Percentiles rank a stretch among this genome's conserved stretches.
Evolutionary conservation across 768 basidiomycete species (phyloP).

Genomic region (Russula emetica): DNA sequence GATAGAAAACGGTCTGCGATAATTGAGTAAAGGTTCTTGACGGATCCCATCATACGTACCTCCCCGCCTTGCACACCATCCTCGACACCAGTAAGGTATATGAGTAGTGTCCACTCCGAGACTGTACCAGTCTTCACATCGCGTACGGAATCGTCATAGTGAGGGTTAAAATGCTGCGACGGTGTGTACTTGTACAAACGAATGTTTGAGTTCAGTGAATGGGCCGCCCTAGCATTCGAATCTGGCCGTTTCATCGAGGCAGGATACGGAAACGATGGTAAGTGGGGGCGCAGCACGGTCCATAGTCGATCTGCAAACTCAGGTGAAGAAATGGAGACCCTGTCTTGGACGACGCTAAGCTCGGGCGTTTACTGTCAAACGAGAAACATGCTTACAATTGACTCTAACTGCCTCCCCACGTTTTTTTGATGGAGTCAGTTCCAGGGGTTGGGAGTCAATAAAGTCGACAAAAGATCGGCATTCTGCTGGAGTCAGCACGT

Average conservation of each 20-base stretch:
- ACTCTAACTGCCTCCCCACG: constrained; percentile 66
- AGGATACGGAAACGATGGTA: constrained; percentile 51
- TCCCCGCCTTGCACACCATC: constrained; percentile 73
- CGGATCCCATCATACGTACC: constrained; percentile 34
- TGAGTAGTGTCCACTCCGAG: constrained; percentile 74
- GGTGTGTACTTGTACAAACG: constrained; percentile 65
- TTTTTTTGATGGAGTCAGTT: constrained; percentile 67
- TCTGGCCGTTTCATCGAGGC: constrained; percentile 33
- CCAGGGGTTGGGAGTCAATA: constrained; percentile 55
- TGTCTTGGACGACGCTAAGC: constrained; percentile 40
- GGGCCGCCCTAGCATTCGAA: constrained; percentile 39
- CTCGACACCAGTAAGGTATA: constrained; percentile 67
- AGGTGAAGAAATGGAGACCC: constrained; percentile 54
- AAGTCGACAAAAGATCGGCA: constrained; percentile 58
- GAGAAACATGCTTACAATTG: constrained; percentile 47
- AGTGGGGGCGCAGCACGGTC: constrained; percentile 48
- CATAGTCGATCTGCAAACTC: constrained; percentile 56
- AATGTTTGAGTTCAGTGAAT: constrained; percentile 71
- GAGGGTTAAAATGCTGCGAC: constrained; percentile 65
- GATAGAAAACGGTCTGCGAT: constrained; percentile 65
- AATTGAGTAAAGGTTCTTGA: not conserved
- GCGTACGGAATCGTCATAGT: constrained; percentile 69
- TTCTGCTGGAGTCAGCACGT: constrained; percentile 54
- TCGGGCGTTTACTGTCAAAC: not conserved
- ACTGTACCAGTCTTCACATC: constrained; percentile 55